phyloP scores from a whole-genome alignment of 495 filamentous ascomycete species.

The Penicillium egyptiacum region DNA sequence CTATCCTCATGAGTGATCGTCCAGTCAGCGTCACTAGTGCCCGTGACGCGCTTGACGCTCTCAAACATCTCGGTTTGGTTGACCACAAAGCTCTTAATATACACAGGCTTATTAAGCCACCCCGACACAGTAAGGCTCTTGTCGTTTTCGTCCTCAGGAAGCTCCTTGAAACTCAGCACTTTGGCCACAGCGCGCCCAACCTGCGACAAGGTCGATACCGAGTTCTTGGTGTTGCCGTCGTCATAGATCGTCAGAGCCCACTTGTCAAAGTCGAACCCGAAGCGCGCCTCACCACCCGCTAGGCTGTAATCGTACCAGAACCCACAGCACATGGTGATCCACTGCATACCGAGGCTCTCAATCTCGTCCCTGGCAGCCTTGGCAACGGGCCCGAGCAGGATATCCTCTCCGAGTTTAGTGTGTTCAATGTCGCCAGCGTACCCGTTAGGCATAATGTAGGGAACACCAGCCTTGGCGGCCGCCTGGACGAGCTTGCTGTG shows the following conservation, averaged over 20 bases:
- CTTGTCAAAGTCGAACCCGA: conserved; percentile 53
- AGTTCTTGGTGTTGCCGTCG: conserved; percentile 46
- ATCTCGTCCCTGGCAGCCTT: conserved; percentile 36
- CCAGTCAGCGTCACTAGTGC: conserved; percentile 56
- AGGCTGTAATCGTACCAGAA: conserved; percentile 59
- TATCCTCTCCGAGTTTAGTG: conserved; percentile 21
- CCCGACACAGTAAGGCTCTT: conserved; percentile 31
- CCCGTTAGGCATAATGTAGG: conserved; percentile 62
- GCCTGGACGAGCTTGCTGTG: conserved; percentile 58
- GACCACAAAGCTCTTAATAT: conserved; percentile 49
- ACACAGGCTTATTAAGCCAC: conserved; percentile 45
- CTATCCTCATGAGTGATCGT: conserved; percentile 44
- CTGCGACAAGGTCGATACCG: conserved; percentile 46
- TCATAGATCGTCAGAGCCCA: conserved; percentile 48
- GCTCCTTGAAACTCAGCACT: conserved; percentile 44
- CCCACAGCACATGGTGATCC: conserved; percentile 50
- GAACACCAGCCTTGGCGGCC: conserved; percentile 60
- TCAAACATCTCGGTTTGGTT: conserved; percentile 57
- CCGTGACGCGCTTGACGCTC: conserved; percentile 54
- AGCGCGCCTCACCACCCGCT: conserved; percentile 28
- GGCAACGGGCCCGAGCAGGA: conserved; percentile 17
- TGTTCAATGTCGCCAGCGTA: conserved; percentile 46
- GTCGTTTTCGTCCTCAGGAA: conserved; percentile 52
- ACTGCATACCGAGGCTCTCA: conserved; percentile 46
- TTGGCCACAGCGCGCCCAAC: conserved; percentile 49